Evolutionary conservation across 768 basidiomycete species (phyloP).

Genomic region (Exsudoporus frostii): DNA sequence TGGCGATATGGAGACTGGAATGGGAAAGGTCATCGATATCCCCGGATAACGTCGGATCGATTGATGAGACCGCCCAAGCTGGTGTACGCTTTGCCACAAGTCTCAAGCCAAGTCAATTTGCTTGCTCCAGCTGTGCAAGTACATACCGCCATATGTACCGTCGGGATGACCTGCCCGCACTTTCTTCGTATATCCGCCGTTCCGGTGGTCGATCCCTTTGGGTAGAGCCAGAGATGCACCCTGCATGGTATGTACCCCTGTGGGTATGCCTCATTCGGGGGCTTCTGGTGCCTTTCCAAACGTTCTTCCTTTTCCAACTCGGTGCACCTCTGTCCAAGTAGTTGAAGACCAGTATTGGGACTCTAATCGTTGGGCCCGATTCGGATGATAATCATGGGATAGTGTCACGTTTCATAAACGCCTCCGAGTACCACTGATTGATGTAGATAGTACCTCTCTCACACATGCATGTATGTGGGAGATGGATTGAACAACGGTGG

Average conservation of each 20-base stretch:
- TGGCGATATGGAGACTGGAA: not conserved
- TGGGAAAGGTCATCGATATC: too few species aligned
- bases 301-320: not conserved
- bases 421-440: conserved; percentile 4
- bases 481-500: not conserved
- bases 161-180: too few species aligned
- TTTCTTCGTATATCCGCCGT: not conserved
- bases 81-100: too few species aligned
- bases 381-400: not conserved
- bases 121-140: too few species aligned
- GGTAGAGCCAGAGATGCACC: too few species aligned
- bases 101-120: too few species aligned
- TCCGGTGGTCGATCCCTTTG: not conserved
- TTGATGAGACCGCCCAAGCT: too few species aligned
- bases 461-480: not conserved
- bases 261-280: not conserved
- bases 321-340: not conserved
- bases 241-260: not conserved
- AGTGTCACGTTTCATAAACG: not conserved
- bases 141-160: too few species aligned
- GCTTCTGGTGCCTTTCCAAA: not conserved
- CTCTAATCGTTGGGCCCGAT: not conserved
- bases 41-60: too few species aligned
- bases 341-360: not conserved
- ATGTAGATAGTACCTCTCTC: conserved; percentile 5